These are phyloP conservation scores for Pichia cephalocereana DNA, from an alignment of 805 yeast genomes.

Conservation along the genomic window DNA sequence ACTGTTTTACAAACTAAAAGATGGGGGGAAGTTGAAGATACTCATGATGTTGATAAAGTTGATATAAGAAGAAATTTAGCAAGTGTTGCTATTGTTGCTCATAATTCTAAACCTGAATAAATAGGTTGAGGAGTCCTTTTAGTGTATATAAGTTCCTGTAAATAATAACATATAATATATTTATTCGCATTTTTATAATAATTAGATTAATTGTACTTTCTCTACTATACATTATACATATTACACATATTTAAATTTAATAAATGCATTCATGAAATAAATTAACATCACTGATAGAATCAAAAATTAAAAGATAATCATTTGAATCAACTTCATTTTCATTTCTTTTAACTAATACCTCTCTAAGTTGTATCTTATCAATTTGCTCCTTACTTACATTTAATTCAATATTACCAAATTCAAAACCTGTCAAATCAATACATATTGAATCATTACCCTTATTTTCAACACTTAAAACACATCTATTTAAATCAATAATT, in stretches of 20 bases:
- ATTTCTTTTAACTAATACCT: constrained; percentile 1
- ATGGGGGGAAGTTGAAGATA: constrained; percentile 99
- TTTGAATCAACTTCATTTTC: not conserved
- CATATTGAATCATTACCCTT: not conserved
- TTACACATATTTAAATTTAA: not conserved
- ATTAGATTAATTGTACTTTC: not conserved
- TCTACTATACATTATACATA: not conserved
- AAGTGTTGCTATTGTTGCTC: constrained; percentile 58
- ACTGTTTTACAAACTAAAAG: constrained; percentile 72
- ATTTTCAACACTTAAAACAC: constrained; percentile 6
- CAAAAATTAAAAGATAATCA: constrained; percentile 8
- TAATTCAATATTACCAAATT: constrained; percentile 11
- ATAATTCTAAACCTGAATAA: not conserved
- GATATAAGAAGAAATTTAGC: constrained; percentile 79
- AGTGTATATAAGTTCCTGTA: not conserved
- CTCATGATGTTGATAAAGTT: constrained; percentile 94
- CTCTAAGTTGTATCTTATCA: not conserved
- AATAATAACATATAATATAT: not conserved
- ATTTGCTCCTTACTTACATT: not conserved
- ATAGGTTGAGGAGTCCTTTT: too few species aligned
- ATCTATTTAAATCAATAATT: constrained; percentile 9
- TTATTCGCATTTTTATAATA: not conserved
- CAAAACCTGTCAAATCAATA: constrained; percentile 11
- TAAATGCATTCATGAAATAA: constrained; percentile 5
- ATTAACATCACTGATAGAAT: constrained; percentile 1